Evolutionary conservation across 805 yeast genomes (phyloP).

Genomic region (Candida tibetensis): DNA sequence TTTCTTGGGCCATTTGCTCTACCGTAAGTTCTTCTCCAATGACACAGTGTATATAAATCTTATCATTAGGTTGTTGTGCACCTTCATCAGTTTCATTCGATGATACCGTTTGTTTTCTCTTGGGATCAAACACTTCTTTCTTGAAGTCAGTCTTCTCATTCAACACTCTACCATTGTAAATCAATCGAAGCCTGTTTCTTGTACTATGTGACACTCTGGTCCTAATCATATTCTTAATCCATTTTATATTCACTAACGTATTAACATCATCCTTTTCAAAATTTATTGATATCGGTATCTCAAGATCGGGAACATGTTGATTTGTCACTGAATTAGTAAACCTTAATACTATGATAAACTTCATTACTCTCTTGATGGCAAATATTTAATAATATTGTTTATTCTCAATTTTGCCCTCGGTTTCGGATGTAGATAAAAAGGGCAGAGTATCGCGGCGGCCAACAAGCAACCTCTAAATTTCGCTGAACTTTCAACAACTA

Average conservation of each 20-base stretch:
- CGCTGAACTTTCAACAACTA: too few species aligned
- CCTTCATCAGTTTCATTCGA: conserved; percentile 1
- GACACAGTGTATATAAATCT: conserved; percentile 73
- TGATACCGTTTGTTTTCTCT: conserved; percentile 15
- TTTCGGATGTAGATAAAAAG: too few species aligned
- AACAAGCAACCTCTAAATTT: too few species aligned
- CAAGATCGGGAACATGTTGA: conserved; percentile 23
- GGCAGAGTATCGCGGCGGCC: too few species aligned
- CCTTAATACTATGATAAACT: conserved; percentile 21
- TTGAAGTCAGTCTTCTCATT: conserved; percentile 54
- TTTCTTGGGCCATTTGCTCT: conserved; percentile 59
- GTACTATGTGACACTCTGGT: conserved; percentile 18
- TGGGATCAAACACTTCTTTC: conserved; percentile 43
- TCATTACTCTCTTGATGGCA: conserved; percentile 2
- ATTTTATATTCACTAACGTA: conserved; percentile 26
- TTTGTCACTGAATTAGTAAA: conserved; percentile 28
- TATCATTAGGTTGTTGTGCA: conserved; percentile 5
- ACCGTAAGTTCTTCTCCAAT: conserved; percentile 62
- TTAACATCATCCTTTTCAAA: conserved; percentile 30
- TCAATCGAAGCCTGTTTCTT: conserved; percentile 57
- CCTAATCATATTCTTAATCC: conserved; percentile 33
- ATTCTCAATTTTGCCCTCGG: too few species aligned
- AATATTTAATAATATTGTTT: not conserved
- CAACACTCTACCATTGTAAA: conserved; percentile 67
- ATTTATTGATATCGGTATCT: conserved; percentile 27